Percentiles rank a stretch among this genome's conserved stretches.
These are phyloP conservation scores for Aspergillus nidulans DNA, from an alignment of 495 filamentous ascomycete genomes.

Conservation along the genomic window DNA sequence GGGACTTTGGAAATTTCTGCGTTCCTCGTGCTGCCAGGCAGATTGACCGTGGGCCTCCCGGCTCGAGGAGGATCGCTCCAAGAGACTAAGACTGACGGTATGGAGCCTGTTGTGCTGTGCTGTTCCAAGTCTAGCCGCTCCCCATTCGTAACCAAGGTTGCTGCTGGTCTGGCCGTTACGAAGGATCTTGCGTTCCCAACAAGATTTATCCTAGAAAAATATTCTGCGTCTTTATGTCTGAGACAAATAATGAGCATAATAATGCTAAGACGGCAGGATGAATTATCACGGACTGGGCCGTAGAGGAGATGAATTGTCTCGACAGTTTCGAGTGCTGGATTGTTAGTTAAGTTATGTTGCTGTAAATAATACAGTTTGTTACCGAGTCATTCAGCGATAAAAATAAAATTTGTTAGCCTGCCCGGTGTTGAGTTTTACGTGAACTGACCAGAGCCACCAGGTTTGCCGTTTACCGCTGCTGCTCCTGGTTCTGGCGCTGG, in stretches of 20 bases:
- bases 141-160: conserved; percentile 1
- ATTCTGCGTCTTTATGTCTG: neutral
- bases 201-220: neutral
- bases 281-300: no score
- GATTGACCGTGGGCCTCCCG: no score
- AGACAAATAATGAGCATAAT: neutral
- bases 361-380: neutral
- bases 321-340: no score
- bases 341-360: neutral
- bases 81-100: no score
- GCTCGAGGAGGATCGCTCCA: neutral
- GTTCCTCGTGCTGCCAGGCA: conserved; percentile 3
- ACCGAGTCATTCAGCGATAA: neutral
- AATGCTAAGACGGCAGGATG: no score
- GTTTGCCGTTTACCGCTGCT: neutral
- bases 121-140: neutral
- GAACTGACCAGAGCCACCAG: neutral
- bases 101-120: neutral
- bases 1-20: neutral
- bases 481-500: no score
- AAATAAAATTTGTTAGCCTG: conserved; percentile 8
- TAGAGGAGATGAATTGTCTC: no score
- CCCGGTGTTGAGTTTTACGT: neutral
- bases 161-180: neutral
- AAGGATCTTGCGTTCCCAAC: neutral